Base-by-base conservation (phyloP, 495 filamentous ascomycete genomes). In the Tuber aestivum region DNA sequence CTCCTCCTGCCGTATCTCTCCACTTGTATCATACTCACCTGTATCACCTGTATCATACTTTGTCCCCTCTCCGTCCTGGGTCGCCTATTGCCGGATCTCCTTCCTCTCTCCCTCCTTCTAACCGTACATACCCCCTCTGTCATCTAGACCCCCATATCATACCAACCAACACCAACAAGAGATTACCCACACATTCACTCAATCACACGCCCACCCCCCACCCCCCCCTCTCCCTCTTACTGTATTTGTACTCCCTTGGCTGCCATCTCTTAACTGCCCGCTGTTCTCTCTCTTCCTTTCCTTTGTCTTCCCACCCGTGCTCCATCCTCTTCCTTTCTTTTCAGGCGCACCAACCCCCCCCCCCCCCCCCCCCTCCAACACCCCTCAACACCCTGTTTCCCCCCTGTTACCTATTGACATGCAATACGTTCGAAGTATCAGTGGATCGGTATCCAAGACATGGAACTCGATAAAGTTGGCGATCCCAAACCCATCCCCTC, bases 351-450 rank as follows among this genome's bases (percentile, higher is more conserved):
- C 21, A 73, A 14, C 42, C 35, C 10, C 71, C 48, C 41, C 38
- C 71, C 71, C 16, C n/a, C 23, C 35, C 32, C 71, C 42, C 48
- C 1, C n/a, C n/a, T n/a, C n/a, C n/a, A n/a, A n/a, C n/a, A n/a
- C n/a, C n/a, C n/a, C n/a, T 48, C 40, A 23, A 37, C 71, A 41
- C 27, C 32, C 9, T 45, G 41, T 41, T 70, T 38, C 21, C 45
- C n/a, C 10, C 20, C 56, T 27, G 27, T 65, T 65, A 10, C 56
- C n/a, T 18, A 16, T 32, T 27, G 56, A 65, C 71, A 99, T 99
- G 95, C 94, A 99, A 87, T 98, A 98, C 92, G 95, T 98, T 79
- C 89, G 95, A 72, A 97, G 93, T 85, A 90, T 97, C 80, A 94
- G 93, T 84, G 94, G 95, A 82, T 96, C 95, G 48, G 94, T 98